A percentile compares a stretch with the other conserved stretches of the same genome.
phyloP scores from a whole-genome alignment of 75 land plant species.

The Cupressus sempervirens region DNA sequence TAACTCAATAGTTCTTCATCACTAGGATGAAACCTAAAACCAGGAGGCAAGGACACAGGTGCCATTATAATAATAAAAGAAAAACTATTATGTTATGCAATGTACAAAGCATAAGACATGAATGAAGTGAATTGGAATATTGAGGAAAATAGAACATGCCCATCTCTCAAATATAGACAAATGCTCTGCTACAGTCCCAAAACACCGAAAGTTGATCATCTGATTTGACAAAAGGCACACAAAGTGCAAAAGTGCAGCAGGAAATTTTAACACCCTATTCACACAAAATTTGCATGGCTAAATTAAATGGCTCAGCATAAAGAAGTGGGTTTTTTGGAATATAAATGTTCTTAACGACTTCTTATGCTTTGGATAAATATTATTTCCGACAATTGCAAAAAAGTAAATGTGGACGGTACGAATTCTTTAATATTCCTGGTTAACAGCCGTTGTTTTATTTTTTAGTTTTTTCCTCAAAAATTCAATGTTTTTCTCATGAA shows the following conservation, averaged over 20 bases:
- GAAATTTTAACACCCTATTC: background rate
- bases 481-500: background rate
- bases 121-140: background rate
- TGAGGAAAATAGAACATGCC: background rate
- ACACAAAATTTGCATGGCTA: background rate
- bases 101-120: background rate
- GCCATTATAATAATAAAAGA: slow-evolving; percentile 20
- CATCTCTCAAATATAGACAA: background rate
- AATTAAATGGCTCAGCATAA: background rate
- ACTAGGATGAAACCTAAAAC: slow-evolving; percentile 46
- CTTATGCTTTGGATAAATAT: background rate
- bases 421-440: background rate
- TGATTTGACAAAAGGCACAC: background rate
- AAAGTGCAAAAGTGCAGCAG: background rate
- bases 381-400: background rate
- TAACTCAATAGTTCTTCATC: slow-evolving; percentile 65
- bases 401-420: background rate
- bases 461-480: background rate
- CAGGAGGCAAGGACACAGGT: slow-evolving; percentile 42
- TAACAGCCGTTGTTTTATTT: background rate
- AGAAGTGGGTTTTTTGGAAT: background rate
- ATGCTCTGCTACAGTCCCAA: background rate
- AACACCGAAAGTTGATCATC: background rate
- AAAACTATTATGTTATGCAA: background rate
- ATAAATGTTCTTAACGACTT: background rate